Conservation (phyloP, 441 rosid species). For the Populus tomentosa region DNA sequence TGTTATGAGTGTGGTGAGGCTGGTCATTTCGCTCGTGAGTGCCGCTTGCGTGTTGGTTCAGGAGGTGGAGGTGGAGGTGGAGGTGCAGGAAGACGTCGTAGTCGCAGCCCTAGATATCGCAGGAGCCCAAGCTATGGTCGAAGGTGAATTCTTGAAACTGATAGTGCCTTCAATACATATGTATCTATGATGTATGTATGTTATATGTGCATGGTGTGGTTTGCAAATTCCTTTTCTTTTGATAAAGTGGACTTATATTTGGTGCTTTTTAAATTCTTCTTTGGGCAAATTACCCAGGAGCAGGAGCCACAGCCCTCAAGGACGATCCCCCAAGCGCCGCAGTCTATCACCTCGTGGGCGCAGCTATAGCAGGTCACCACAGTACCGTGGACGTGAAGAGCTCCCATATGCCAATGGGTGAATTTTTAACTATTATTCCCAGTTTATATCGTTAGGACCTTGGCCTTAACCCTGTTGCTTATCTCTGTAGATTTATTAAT, state of each 20-base stretch:
- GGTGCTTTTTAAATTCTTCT: background rate
- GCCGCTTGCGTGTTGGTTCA: constrained; percentile 53
- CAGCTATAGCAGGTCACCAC: no score
- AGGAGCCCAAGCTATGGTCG: constrained; percentile 82
- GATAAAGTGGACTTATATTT: background rate
- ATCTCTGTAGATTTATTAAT: background rate
- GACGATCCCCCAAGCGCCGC: constrained; percentile 54
- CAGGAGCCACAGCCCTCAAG: constrained; percentile 85
- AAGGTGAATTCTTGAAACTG: constrained; percentile 40
- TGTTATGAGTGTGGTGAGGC: constrained; percentile 94
- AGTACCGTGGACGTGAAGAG: no score
- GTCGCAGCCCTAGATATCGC: constrained; percentile 82
- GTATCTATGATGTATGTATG: background rate
- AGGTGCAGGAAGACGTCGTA: constrained; percentile 63
- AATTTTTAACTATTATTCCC: background rate
- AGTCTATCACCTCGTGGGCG: constrained; percentile 52
- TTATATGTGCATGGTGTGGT: background rate
- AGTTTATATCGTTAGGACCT: background rate
- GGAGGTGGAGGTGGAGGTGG: constrained; percentile 39
- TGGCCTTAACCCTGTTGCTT: background rate
- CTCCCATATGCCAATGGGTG: constrained; percentile 50
- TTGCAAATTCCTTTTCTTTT: background rate
- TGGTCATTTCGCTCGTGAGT: constrained; percentile 97
- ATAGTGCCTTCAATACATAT: background rate
- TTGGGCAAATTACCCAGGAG: background rate